Percentiles rank a stretch among this genome's conserved stretches.
phyloP scores from a whole-genome alignment of 2,329 filamentous ascomycete genomes.

The Paracoccidioides lutzii region DNA sequence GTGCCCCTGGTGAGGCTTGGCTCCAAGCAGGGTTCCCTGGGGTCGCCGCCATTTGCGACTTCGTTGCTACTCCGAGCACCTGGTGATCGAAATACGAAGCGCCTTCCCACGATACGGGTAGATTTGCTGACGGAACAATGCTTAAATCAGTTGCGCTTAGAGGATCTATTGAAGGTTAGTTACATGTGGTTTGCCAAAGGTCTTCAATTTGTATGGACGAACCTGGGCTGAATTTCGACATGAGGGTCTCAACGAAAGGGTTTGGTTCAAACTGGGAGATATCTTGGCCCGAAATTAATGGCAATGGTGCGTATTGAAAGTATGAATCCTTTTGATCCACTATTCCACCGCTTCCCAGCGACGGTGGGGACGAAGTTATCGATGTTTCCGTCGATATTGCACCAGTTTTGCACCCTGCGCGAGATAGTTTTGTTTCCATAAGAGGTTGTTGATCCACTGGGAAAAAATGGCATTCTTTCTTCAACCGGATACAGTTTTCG shows the following conservation, averaged over 20 bases:
- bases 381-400: slow-evolving; percentile 33
- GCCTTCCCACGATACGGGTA: slow-evolving; percentile 27
- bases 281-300: slow-evolving; percentile 23
- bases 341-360: slow-evolving; percentile 19
- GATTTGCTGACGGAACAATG: slow-evolving; percentile 21
- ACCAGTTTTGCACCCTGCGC: slow-evolving; percentile 34
- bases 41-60: slow-evolving; percentile 24
- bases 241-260: slow-evolving; percentile 21
- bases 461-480: slow-evolving; percentile 87
- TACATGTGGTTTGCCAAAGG: not conserved
- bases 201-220: slow-evolving; percentile 11
- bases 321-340: slow-evolving; percentile 25
- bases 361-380: slow-evolving; percentile 37
- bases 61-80: slow-evolving; percentile 18
- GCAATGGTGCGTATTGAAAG: slow-evolving; percentile 25
- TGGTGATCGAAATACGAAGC: slow-evolving; percentile 26
- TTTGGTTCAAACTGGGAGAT: slow-evolving; percentile 22
- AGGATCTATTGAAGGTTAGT: slow-evolving; percentile 17
- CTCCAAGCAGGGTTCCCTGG: slow-evolving; percentile 24
- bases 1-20: slow-evolving; percentile 17
- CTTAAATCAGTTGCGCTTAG: slow-evolving; percentile 20
- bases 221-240: slow-evolving; percentile 27
- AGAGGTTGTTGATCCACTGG: slow-evolving; percentile 67
- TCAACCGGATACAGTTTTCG: slow-evolving; percentile 82
- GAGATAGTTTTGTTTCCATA: slow-evolving; percentile 33